Base-by-base conservation (phyloP, 2,329 filamentous ascomycete genomes). In the Gnomoniopsis smithogilvyi region DNA sequence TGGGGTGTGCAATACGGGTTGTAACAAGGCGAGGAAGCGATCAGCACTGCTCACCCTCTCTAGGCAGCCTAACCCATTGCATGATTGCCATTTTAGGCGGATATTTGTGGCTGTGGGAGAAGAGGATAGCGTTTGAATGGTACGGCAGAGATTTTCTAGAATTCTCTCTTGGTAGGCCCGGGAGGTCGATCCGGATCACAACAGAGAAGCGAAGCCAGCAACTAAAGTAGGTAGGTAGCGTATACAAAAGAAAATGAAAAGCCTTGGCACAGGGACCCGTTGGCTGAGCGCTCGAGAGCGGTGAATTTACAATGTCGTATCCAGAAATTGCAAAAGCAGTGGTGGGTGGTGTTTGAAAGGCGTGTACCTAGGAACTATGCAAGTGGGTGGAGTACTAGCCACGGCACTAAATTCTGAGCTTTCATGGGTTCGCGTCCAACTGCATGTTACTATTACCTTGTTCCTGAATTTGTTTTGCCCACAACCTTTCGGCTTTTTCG, bases 121-220 rank as follows among this genome's bases (percentile, higher is more conserved):
- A 4, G 12, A 41, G 36, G 12, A 14, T 41, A 6, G 36, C 12
- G 12, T 14, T 8, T 51, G 43, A 34, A 54, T 38, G 45, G 45
- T 15, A 50, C 33, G 50, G 58, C 50, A 60, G 58, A 60, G 43
- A 58, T 60, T 60, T 60, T 50, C 49, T 58, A 50, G 54, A 58
- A 50, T 50, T 43, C 49, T 22, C 36, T 36, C 36, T 22, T 11
- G 49, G 36, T 14, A 22, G 49, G 49, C 36, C 36, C 36, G 17
- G 36, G 36, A n/a, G 11, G 36, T 14, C 8, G 17, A 41, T 41
- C 36, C 36, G 12, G 15, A 4, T 6, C 4, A 30, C 26, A 30
- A 30, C 26, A 30, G 26, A 30, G 26, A 30, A 30, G 36, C 17
- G 36, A 41, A n/a, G 12, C 36, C 3, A 41, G 36, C 11, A 41